Percentiles rank a stretch among this genome's conserved stretches.
Evolutionary conservation across 441 rosid genomes (phyloP).

Genomic region (Gossypium schwendimanii): DNA sequence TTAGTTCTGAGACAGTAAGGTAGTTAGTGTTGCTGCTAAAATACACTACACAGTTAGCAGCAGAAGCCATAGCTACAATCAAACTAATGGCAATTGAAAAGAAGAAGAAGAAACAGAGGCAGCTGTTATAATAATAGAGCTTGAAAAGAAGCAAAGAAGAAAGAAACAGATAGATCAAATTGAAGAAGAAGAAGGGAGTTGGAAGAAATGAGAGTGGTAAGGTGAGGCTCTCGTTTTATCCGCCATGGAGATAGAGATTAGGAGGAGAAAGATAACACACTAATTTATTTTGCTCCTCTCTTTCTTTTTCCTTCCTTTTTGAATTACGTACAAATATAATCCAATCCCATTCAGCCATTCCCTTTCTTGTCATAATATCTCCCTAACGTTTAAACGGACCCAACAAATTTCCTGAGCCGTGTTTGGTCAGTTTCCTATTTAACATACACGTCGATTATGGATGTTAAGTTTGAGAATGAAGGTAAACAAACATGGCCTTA

Average conservation of each 20-base stretch:
- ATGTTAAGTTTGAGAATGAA: background rate
- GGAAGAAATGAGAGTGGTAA: background rate
- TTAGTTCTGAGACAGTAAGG: conserved; percentile 18
- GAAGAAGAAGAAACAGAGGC: background rate
- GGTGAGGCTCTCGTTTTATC: conserved; percentile 11
- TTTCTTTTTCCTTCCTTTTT: background rate
- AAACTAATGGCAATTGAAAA: background rate
- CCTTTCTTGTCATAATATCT: background rate
- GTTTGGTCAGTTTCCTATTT: background rate
- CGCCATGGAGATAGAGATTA: conserved; percentile 9
- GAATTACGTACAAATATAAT: background rate
- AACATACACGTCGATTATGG: no score
- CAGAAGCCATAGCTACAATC: conserved; percentile 43
- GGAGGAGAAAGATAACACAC: background rate
- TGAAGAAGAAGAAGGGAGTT: conserved; percentile 5
- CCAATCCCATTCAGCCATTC: background rate
- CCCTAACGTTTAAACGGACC: background rate
- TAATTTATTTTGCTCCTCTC: conserved; percentile 15
- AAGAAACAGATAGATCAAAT: conserved; percentile 10
- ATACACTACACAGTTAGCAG: conserved; percentile 35
- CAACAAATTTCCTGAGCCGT: background rate
- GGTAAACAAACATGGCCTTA: background rate
- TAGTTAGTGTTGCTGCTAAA: conserved; percentile 23
- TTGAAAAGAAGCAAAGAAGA: background rate
- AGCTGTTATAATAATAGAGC: background rate